Evolutionary conservation across 306 rosid species (phyloP).

Genomic region (Vigna nakashimae): DNA sequence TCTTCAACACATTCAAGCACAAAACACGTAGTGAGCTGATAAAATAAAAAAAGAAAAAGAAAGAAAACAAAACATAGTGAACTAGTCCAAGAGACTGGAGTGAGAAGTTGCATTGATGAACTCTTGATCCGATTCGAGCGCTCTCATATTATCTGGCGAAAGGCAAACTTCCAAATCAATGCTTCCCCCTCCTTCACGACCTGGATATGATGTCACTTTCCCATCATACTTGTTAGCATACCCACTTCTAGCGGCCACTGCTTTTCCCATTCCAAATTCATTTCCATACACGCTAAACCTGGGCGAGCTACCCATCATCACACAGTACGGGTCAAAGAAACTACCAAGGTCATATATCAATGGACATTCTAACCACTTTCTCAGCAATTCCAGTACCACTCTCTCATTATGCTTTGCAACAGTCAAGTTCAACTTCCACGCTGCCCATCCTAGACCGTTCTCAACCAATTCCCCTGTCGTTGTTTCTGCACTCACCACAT

Average conservation of each 20-base stretch:
- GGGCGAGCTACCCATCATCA: slow-evolving; percentile 62
- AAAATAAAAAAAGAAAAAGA: no score
- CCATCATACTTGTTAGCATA: slow-evolving; percentile 60
- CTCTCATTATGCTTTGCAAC: slow-evolving; percentile 41
- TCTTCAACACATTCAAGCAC: no score
- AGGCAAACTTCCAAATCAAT: slow-evolving; percentile 65
- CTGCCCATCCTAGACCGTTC: slow-evolving; percentile 47
- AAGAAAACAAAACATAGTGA: no score
- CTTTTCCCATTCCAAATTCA: slow-evolving; percentile 78
- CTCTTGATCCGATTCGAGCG: slow-evolving; percentile 57
- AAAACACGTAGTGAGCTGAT: no score
- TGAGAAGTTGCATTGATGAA: slow-evolving; percentile 50
- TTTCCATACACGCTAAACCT: slow-evolving; percentile 59
- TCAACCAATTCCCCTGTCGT: background rate
- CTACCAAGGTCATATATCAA: background rate
- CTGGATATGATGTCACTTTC: slow-evolving; percentile 52
- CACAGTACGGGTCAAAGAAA: slow-evolving; percentile 30
- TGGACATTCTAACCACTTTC: slow-evolving; percentile 55
- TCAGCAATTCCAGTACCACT: background rate
- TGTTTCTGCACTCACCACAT: background rate
- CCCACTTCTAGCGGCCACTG: slow-evolving; percentile 59
- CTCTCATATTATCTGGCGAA: slow-evolving; percentile 47
- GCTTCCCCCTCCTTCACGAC: slow-evolving; percentile 62
- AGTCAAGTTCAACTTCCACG: slow-evolving; percentile 58
- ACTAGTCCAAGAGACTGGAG: no score